phyloP scores from a whole-genome alignment of 805 yeast species.

The Suhomyces prunicola region DNA sequence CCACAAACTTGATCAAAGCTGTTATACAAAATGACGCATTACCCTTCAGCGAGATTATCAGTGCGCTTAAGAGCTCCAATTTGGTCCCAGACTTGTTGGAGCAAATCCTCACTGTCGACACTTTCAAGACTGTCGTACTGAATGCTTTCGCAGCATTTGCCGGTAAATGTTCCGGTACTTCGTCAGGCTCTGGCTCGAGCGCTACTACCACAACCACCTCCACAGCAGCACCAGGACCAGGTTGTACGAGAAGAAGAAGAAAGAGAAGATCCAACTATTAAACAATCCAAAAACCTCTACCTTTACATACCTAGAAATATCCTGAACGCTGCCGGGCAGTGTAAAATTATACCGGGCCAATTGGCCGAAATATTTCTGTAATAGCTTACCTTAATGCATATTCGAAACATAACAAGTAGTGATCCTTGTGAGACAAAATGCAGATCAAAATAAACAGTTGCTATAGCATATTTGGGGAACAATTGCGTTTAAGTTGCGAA shows the following conservation, averaged over 20 bases:
- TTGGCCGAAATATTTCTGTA: neutral
- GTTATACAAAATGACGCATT: constrained; percentile 30
- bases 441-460: too few relatives aligned
- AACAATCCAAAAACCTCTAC: neutral
- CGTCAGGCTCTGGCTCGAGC: constrained; percentile 4
- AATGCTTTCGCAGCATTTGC: constrained; percentile 39
- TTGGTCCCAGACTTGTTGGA: constrained; percentile 33
- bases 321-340: constrained; percentile 4
- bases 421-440: too few relatives aligned
- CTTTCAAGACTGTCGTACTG: constrained; percentile 31
- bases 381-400: neutral
- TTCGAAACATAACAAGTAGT: neutral
- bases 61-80: constrained; percentile 31
- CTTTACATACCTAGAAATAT: neutral
- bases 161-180: constrained; percentile 24
- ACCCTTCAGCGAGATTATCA: constrained; percentile 22
- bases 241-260: constrained; percentile 29
- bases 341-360: neutral
- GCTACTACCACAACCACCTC: neutral
- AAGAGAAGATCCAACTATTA: constrained; percentile 31
- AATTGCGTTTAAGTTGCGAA: too few relatives aligned
- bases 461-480: neutral
- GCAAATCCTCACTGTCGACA: constrained; percentile 30
- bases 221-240: constrained; percentile 8
- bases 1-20: constrained; percentile 29